Evolutionary conservation across 768 basidiomycete species (phyloP), one percentile per base, ranked within the genome.

Genomic region (Tulasnella sp.): DNA sequence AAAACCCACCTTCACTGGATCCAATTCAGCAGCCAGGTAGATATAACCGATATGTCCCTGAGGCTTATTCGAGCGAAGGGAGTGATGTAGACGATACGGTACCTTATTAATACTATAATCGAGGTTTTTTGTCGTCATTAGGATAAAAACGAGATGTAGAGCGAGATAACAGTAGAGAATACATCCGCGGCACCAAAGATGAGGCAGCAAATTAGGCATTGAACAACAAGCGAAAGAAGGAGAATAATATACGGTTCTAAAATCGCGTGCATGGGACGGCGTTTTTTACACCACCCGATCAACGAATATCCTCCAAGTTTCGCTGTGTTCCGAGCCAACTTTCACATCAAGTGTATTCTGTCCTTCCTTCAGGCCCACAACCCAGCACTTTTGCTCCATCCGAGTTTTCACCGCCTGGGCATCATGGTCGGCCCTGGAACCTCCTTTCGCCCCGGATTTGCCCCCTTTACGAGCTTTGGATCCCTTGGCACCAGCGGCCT

Each of bases 301-400:
- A 24, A 79, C 52, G 78, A 79, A 79, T 72, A 79, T 74, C 52
- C 78, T 36, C 78, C 78, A 79, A 36, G 78, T 79, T 42, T 79
- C 78, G 42, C 62, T 44, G 36, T 79, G 68, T 18, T 71, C 52
- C 42, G 44, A 52, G 19, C 78, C 78, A 44, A 79, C 78, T 48
- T 79, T 79, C 27, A 79, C 78, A 39, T 79, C 78, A 10, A 79
- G 34, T 14, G 71, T 52, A 44, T 79, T 79, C 27, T 56, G 72
- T 44, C 78, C 78, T 18, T 74, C 36, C 27, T 38, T 39, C 40
- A 79, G 42, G 34, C 12, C 21, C 27, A 46, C 27, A 62, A 74
- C 78, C 78, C 78, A 79, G 19, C 12, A 27, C 68, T 52, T 79
- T 36, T 27, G 39, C 36, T 79, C 78, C 6, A 79, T 19, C n/a